phyloP scores from a whole-genome alignment of 179 eudicot genomes.

The Beta lomatogona region DNA sequence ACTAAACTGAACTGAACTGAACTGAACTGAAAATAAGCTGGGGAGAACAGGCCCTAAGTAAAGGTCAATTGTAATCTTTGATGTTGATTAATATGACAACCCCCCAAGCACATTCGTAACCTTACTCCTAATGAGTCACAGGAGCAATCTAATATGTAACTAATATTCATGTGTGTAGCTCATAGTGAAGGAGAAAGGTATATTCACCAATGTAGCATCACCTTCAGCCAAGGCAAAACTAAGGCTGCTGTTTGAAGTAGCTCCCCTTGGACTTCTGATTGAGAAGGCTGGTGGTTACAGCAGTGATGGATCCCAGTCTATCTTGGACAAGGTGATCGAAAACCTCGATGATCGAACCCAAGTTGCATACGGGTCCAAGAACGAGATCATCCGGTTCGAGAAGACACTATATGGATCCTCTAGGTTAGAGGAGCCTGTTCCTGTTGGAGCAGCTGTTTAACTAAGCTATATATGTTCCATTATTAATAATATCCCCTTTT shows the following conservation, averaged over 20 bases:
- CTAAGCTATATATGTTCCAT: background rate
- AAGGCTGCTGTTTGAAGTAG: slow-evolving; percentile 91
- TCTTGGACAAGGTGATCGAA: slow-evolving; percentile 68
- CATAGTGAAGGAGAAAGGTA: slow-evolving; percentile 97
- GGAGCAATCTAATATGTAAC: background rate
- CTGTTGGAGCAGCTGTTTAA: slow-evolving; percentile 87
- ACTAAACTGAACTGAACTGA: no score
- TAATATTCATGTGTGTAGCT: slow-evolving; percentile 46
- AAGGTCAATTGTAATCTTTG: no score
- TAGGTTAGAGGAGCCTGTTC: slow-evolving; percentile 76
- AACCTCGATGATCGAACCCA: slow-evolving; percentile 93
- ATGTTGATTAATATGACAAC: no score
- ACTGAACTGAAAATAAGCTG: no score
- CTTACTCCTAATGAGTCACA: background rate
- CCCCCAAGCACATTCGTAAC: no score
- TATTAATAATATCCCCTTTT: background rate
- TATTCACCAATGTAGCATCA: slow-evolving; percentile 90
- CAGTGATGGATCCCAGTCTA: slow-evolving; percentile 88
- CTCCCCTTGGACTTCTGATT: slow-evolving; percentile 87
- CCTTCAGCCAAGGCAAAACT: slow-evolving; percentile 92
- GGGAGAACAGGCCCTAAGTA: no score
- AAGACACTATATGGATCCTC: slow-evolving; percentile 92
- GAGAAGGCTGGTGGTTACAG: slow-evolving; percentile 97
- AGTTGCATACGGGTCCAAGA: slow-evolving; percentile 95
- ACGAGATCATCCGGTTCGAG: slow-evolving; percentile 91